Conservation (phyloP, 2,329 filamentous ascomycete species). For the Colletotrichum chrysophilum region DNA sequence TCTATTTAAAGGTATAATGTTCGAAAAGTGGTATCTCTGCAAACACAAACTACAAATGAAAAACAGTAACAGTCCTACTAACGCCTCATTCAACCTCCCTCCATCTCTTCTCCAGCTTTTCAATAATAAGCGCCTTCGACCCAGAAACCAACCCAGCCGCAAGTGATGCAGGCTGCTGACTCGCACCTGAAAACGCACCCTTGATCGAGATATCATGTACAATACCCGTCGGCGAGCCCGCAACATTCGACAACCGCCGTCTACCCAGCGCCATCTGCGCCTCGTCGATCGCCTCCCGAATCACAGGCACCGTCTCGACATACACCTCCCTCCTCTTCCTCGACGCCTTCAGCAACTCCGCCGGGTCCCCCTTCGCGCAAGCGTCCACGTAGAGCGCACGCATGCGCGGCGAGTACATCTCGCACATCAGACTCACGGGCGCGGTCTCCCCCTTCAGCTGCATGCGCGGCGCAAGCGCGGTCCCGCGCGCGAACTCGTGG, state of each 20-base stretch:
- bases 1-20: not conserved
- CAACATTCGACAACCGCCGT: constrained; percentile 29
- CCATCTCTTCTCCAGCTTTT: constrained; percentile 37
- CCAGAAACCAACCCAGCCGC: constrained; percentile 17
- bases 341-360: constrained; percentile 29
- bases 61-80: not conserved
- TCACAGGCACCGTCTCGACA: constrained; percentile 33
- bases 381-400: constrained; percentile 35
- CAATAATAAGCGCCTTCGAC: constrained; percentile 23
- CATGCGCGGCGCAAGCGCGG: constrained; percentile 32
- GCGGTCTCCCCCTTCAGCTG: constrained; percentile 27
- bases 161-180: constrained; percentile 28
- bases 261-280: constrained; percentile 28
- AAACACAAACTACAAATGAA: not conserved
- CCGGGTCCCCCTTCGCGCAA: constrained; percentile 27
- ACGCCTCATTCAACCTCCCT: constrained; percentile 33
- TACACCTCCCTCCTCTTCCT: constrained; percentile 34
- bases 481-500: constrained; percentile 33
- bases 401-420: constrained; percentile 43
- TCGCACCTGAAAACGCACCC: not conserved
- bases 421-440: constrained; percentile 33
- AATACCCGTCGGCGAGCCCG: constrained; percentile 29
- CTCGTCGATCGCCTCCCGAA: constrained; percentile 30
- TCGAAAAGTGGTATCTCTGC: constrained; percentile 14
- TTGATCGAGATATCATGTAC: constrained; percentile 18